A percentile compares a stretch with the other conserved stretches of the same genome.
Conservation (phyloP, 73 alveolate genomes). For the Paramecium octaurelia region DNA sequence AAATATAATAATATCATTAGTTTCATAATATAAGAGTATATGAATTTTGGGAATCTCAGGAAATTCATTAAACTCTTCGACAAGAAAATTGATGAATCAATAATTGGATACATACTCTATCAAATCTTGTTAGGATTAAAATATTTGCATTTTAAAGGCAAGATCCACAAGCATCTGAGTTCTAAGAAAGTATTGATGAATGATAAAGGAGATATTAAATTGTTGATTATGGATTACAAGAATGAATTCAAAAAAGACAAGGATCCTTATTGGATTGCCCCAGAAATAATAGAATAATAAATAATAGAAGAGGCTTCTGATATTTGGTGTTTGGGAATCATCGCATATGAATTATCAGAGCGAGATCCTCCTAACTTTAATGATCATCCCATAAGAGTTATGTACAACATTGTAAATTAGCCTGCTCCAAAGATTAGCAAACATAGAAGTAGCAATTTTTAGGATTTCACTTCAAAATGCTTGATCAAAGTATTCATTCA, state of each 20-base stretch:
- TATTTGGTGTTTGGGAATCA: background rate
- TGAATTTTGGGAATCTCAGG: background rate
- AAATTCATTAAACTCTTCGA: background rate
- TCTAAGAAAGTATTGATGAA: background rate
- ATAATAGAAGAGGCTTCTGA: background rate
- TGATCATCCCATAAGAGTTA: background rate
- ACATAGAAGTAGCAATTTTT: background rate
- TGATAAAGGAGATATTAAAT: background rate
- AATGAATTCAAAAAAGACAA: background rate
- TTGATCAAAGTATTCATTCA: background rate
- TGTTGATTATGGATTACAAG: background rate
- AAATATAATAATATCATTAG: background rate
- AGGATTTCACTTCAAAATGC: background rate
- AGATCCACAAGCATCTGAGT: background rate
- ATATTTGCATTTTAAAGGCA: background rate
- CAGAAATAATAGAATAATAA: background rate
- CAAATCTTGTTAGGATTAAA: background rate
- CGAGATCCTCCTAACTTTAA: background rate
- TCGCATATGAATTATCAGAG: background rate
- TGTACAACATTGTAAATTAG: background rate
- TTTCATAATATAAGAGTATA: background rate
- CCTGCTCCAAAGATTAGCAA: background rate
- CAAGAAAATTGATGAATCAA: background rate
- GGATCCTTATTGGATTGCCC: conserved; percentile 2
- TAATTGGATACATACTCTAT: background rate